These are phyloP conservation scores for Priceomyces carsonii DNA, from an alignment of 805 yeast species.

Conservation along the genomic window DNA sequence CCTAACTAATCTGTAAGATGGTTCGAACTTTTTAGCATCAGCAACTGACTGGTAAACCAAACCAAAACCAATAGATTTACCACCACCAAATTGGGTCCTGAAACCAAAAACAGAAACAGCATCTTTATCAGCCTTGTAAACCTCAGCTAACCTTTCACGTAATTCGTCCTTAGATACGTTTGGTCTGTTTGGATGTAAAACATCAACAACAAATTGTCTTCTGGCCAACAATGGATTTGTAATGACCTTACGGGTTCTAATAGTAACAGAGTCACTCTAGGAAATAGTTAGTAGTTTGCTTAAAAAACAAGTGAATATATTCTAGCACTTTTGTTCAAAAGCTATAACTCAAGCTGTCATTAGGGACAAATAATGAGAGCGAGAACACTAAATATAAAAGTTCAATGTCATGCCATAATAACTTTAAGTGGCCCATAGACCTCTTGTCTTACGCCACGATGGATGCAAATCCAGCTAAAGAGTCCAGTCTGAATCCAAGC, in stretches of 20 bases:
- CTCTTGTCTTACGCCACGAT: too few species aligned
- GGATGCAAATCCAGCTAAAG: too few species aligned
- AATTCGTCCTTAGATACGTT: slow-evolving; percentile 99
- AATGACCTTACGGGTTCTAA: slow-evolving; percentile 99
- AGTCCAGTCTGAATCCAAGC: too few species aligned
- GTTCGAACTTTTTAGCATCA: slow-evolving; percentile 98
- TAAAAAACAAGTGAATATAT: too few species aligned
- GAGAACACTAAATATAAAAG: too few species aligned
- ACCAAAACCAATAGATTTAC: slow-evolving; percentile 99
- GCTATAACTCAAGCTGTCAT: too few species aligned
- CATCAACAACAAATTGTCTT: slow-evolving; percentile 99
- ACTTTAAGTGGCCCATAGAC: too few species aligned
- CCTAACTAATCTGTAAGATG: slow-evolving; percentile 98
- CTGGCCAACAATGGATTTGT: slow-evolving; percentile 99
- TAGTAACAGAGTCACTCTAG: slow-evolving; percentile 98
- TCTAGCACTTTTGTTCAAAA: too few species aligned
- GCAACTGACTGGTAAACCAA: slow-evolving; percentile 97
- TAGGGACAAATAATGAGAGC: too few species aligned
- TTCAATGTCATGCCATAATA: too few species aligned
- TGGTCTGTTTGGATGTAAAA: slow-evolving; percentile 98
- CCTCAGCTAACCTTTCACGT: slow-evolving; percentile 87
- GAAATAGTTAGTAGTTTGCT: slow-evolving; percentile 10
- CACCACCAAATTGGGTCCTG: slow-evolving; percentile 99
- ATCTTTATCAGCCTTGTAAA: slow-evolving; percentile 90
- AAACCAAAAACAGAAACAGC: slow-evolving; percentile 97